Percentiles rank a stretch among this genome's conserved stretches.
Conservation (phyloP, 352 stramenopile species). For the Phytophthora litchii region DNA sequence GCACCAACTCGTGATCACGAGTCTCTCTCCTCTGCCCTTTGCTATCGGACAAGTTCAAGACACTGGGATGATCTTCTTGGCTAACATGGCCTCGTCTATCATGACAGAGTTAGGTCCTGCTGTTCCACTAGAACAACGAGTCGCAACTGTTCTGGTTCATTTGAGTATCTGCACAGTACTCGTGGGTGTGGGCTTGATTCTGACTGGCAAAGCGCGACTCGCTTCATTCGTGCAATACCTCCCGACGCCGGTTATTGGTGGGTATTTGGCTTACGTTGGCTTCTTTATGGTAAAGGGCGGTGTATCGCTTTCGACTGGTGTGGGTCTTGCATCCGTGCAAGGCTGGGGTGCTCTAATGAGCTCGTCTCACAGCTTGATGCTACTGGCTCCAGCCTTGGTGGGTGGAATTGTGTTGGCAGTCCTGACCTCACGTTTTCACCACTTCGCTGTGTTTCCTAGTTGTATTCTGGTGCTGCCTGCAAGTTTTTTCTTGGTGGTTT, state of each 20-base stretch:
- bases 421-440: conserved; percentile 65
- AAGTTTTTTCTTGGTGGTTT: conserved; percentile 90
- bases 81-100: conserved; percentile 91
- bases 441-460: conserved; percentile 70
- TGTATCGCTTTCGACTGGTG: conserved; percentile 84
- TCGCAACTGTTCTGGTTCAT: conserved; percentile 94
- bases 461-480: conserved; percentile 58
- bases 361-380: conserved; percentile 53
- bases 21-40: conserved; percentile 93
- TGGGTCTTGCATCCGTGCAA: conserved; percentile 65
- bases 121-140: conserved; percentile 54
- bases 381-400: conserved; percentile 79
- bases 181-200: conserved; percentile 92
- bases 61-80: conserved; percentile 96
- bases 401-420: conserved; percentile 76
- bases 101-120: conserved; percentile 73
- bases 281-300: conserved; percentile 95
- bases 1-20: conserved; percentile 94
- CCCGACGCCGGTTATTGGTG: conserved; percentile 94
- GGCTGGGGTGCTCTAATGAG: conserved; percentile 77
- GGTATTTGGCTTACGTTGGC: conserved; percentile 97
- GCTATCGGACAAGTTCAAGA: conserved; percentile 97
- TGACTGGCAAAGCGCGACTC: conserved; percentile 89
- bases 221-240: conserved; percentile 96
- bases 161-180: conserved; percentile 90